A percentile compares a stretch with the other conserved stretches of the same genome.
phyloP scores from a whole-genome alignment of 306 rosid species.

The Ammopiptanthus mongolicus region DNA sequence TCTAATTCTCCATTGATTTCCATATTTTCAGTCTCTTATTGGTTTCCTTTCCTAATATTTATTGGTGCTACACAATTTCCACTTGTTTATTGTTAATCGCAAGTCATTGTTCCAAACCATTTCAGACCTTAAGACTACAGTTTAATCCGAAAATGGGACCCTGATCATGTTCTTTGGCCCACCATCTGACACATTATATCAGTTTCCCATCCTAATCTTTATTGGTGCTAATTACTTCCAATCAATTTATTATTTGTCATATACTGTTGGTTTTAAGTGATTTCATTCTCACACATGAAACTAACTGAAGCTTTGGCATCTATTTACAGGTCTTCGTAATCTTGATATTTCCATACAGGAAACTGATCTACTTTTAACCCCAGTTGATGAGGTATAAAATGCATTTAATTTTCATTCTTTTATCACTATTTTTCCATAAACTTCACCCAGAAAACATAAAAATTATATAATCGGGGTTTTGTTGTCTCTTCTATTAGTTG shows the following conservation, averaged over 20 bases:
- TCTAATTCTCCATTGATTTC: neutral
- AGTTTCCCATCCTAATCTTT: constrained; percentile 9
- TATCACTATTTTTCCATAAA: neutral
- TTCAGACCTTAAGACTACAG: neutral
- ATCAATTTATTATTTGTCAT: constrained; percentile 4
- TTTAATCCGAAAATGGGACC: constrained; percentile 13
- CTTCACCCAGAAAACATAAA: neutral
- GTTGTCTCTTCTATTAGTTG: neutral
- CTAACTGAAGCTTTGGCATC: constrained; percentile 12
- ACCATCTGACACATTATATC: neutral
- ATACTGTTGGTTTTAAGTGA: neutral
- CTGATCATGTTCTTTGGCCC: constrained; percentile 10
- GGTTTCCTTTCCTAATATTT: neutral
- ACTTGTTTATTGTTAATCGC: neutral
- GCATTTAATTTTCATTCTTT: neutral
- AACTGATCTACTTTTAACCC: constrained; percentile 65
- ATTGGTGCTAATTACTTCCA: neutral
- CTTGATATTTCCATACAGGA: constrained; percentile 57
- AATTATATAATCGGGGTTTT: neutral
- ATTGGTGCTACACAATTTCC: neutral
- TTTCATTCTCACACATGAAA: neutral
- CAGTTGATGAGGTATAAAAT: constrained; percentile 62
- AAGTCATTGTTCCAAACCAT: neutral
- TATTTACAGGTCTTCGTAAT: constrained; percentile 52
- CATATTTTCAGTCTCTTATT: neutral